Percentiles rank a stretch among this genome's conserved stretches.
phyloP scores from a whole-genome alignment of 1,139 yeast species.

The Geotrichum reessii region DNA sequence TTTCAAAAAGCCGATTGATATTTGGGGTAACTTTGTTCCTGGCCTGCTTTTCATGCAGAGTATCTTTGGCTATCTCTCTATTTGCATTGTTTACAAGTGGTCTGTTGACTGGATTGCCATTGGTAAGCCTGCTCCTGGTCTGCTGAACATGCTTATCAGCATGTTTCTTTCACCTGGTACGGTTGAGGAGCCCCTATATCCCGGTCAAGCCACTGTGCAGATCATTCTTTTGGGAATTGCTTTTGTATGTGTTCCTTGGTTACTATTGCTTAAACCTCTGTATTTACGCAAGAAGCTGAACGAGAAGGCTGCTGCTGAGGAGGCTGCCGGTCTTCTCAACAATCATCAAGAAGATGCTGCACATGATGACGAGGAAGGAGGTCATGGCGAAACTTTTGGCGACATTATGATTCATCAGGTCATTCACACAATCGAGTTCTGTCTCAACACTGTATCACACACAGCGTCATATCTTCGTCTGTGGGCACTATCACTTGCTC shows the following conservation, averaged over 20 bases:
- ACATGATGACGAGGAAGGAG: conserved; percentile 31
- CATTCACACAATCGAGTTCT: conserved; percentile 95
- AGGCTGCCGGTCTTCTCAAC: conserved; percentile 22
- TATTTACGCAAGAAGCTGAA: conserved; percentile 43
- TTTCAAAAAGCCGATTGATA: conserved; percentile 74
- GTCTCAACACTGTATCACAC: conserved; percentile 94
- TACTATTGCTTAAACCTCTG: conserved; percentile 78
- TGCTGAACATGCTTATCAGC: conserved; percentile 88
- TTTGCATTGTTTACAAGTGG: conserved; percentile 92
- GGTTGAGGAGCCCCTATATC: conserved; percentile 74
- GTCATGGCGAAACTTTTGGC: conserved; percentile 66
- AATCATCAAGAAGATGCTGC: conserved; percentile 21
- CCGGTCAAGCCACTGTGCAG: conserved; percentile 81
- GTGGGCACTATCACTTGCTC: conserved; percentile 97
- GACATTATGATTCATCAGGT: conserved; percentile 96
- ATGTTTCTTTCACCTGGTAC: conserved; percentile 95
- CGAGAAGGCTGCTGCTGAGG: conserved; percentile 18
- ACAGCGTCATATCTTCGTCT: conserved; percentile 94
- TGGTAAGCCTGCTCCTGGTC: conserved; percentile 79
- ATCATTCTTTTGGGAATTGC: conserved; percentile 69
- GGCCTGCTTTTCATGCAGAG: conserved; percentile 92
- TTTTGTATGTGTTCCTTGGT: conserved; percentile 89
- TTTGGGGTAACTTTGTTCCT: conserved; percentile 89
- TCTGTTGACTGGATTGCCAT: conserved; percentile 80
- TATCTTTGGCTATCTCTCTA: conserved; percentile 83